Evolutionary conservation across 2,329 filamentous ascomycete genomes (phyloP), one percentile per base, ranked within the genome.

Genomic region (Fusarium neocosmosporiellum): DNA sequence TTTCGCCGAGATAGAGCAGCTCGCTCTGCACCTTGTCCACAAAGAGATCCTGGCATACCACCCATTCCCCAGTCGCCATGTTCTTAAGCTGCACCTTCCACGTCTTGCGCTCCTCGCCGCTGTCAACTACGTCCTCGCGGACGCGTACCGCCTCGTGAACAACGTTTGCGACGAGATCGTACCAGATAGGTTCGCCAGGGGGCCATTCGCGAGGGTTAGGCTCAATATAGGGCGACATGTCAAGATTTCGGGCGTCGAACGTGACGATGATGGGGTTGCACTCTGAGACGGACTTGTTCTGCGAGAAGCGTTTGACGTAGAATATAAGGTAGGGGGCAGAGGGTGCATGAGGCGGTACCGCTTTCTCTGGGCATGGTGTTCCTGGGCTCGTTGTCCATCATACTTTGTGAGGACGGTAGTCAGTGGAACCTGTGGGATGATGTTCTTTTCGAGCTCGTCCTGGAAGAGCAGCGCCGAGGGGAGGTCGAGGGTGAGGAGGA

Each of bases 221-320:
- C 83, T 98, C 94, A 14, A 98, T 94, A 78, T 96, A 98, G 0
- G 95, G 95, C 7, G 91, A 88, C 86, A 98, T 92, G 81, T 99
- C 95, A 10, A 99, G 90, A 46, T 92, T 79, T 69, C 92, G 89
- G 6, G 94, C 92, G 72, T 96, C 94, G 82, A 98, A 99, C 0
- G 96, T 98, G 72, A 99, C 96, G 78, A 99, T 99, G 13, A 96
- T 99, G 1, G 96, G 96, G 81, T 99, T 99, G 59, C 96, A 93
- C 84, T 98, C 96, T 3, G 93, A 90, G 22, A 99, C 94, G 80
- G 99, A 99, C 81, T 98, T 98, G 86, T 99, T 99, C 74, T 93
- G 92, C 75, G 92, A 94, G 87, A 99, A 99, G 76, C 96, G 94
- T 85, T 98, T 98, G 85, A 98, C 92, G 85, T 99, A 96, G 84